phyloP scores from a whole-genome alignment of 2,329 filamentous ascomycete species.

The Phaeosphaeriaceae sp. region DNA sequence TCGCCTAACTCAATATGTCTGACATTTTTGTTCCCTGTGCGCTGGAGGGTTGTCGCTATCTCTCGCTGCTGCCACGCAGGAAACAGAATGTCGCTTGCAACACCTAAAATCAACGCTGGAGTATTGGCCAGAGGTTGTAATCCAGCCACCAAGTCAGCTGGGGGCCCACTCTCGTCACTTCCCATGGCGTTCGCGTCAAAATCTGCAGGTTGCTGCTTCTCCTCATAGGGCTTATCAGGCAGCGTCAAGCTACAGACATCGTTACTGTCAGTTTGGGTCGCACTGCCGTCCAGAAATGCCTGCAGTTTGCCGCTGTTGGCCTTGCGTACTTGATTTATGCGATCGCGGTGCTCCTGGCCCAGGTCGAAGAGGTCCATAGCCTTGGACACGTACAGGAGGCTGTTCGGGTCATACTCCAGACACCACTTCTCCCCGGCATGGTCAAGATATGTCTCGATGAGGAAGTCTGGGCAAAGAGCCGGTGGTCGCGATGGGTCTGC shows the following conservation, averaged over 20 bases:
- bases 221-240: slow-evolving; percentile 83
- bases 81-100: slow-evolving; percentile 94
- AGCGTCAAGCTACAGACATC: slow-evolving; percentile 80
- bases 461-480: slow-evolving; percentile 93
- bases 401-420: slow-evolving; percentile 94
- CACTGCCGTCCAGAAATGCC: slow-evolving; percentile 45
- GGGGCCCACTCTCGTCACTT: slow-evolving; percentile 62
- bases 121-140: slow-evolving; percentile 74
- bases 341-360: slow-evolving; percentile 71
- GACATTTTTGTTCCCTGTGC: slow-evolving; percentile 79
- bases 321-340: slow-evolving; percentile 66
- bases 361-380: slow-evolving; percentile 99
- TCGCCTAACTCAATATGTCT: slow-evolving; percentile 91
- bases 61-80: slow-evolving; percentile 98
- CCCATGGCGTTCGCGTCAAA: slow-evolving; percentile 32
- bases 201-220: slow-evolving; percentile 66
- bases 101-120: slow-evolving; percentile 87
- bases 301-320: slow-evolving; percentile 66
- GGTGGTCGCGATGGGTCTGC: slow-evolving; percentile 87
- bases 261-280: slow-evolving; percentile 26
- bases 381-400: slow-evolving; percentile 93
- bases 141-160: slow-evolving; percentile 79
- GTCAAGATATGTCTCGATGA: slow-evolving; percentile 97
- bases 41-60: slow-evolving; percentile 81
- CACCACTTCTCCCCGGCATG: slow-evolving; percentile 99